Evolutionary conservation across 192 early-diverging fungal species (phyloP), one percentile per base, ranked within the genome.

Genomic region (Coemansia sp.): DNA sequence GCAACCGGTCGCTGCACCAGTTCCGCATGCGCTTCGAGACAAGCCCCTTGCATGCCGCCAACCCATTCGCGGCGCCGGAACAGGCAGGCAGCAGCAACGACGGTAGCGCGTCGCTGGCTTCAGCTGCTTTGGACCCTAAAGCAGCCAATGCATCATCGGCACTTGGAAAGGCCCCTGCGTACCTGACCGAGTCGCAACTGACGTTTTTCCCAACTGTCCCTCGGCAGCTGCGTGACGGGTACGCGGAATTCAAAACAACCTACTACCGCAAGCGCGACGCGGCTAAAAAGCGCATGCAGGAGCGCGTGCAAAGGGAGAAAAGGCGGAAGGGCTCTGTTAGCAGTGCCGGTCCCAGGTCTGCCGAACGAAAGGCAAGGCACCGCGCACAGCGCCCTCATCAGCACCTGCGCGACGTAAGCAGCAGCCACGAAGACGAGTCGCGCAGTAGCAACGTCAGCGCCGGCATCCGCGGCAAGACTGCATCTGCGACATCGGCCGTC

Each of bases 1-100:
- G 79, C 67, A 82, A 82, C 61, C 62, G 79, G n/a, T 70, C 73
- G 14, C 63, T 82, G 62, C 79, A 82, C 39, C 79, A 82, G 55
- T 70, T 76, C 22, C 73, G 74, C 36, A 52, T 82, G 61, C 73
- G 79, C 54, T 82, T 82, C 35, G 79, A 82, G 23, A 65, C 79
- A 19, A 68, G 55, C 34, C 72, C 78, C 11, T 24, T 81, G 36
- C 62, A 69, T 27, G 58, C 60, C 13, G 51, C 3, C 27, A 64
- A 42, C 4, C 58, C 61, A n/a, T 49, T 62, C 36, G 13, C 69
- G 25, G 29, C 55, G 5, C 8, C 5, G 39, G 8, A 9, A 16
- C 11, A 42, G 14, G 2, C 5, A 16, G 13, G 39, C 39, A 42
- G 39, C 39, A 42, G 39, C 39, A 42, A 3, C 30, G 8, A 6